Conservation (phyloP, 768 basidiomycete species). For the Hericium coralloides region DNA sequence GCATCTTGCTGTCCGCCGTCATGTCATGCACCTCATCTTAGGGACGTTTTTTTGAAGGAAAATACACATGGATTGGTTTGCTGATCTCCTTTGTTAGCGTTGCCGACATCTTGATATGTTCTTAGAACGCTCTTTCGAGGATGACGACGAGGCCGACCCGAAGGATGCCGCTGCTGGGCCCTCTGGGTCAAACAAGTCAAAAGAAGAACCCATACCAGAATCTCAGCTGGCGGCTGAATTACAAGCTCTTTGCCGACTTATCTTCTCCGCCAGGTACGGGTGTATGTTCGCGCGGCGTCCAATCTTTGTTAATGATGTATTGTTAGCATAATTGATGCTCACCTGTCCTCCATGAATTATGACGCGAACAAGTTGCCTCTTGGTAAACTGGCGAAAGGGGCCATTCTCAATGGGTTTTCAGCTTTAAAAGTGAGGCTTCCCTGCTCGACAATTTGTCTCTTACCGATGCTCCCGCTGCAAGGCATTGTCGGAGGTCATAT, state of each 20-base stretch:
- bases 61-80: constrained; percentile 53
- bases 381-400: constrained; percentile 55
- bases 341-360: constrained; percentile 55
- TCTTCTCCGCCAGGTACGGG: constrained; percentile 40
- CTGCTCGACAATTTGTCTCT: background rate
- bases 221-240: constrained; percentile 35
- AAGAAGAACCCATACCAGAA: constrained; percentile 34
- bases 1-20: background rate
- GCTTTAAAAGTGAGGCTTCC: constrained; percentile 39
- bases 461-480: background rate
- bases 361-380: constrained; percentile 58
- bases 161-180: constrained; percentile 15
- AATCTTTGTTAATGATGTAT: background rate
- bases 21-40: background rate
- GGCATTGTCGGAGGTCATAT: constrained; percentile 35
- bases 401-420: constrained; percentile 49
- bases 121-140: constrained; percentile 45
- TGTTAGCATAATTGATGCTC: constrained; percentile 40
- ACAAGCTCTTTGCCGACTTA: constrained; percentile 41
- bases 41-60: constrained; percentile 28
- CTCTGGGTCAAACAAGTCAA: constrained; percentile 10
- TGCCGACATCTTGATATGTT: background rate
- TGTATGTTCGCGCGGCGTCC: background rate
- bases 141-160: constrained; percentile 31
- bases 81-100: background rate